Evolutionary conservation across 192 early-diverging fungal genomes (phyloP), one percentile per base, ranked within the genome.

Genomic region (Neocallimastix lanati): DNA sequence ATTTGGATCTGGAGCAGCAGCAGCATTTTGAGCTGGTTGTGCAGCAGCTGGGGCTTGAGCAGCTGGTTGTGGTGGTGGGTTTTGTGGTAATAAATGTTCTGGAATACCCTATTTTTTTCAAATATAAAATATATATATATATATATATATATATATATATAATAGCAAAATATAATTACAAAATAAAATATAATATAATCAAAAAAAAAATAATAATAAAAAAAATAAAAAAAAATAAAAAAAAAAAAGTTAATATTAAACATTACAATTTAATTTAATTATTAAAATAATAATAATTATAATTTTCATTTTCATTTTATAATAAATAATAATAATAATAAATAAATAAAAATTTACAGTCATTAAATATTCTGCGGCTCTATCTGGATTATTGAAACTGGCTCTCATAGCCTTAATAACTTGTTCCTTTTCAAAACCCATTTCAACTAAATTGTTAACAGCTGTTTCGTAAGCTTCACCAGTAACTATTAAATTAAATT

Each of bases 381-480:
- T 89, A 84, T 98, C 96, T 2, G 97, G 95, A 84, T 99, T 99
- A 84, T 97, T 97, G 82, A 93, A 98, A 81, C 94, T 96, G 12
- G 97, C 97, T 76, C 96, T 92, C 93, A 99, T 96, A 14, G 97
- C 97, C 78, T 84, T 83, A 50, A 93, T 88, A 77, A 94, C 93
- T 82, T 97, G 90, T 25, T 93, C 92, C 67, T 93, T 89, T 78
- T 92, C 88, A 84, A 94, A 99, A 27, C 97, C 97, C 96, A 99
- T 96, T 77, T 97, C 96, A 77, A 96, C 88, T 90, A 99, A 92
- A 82, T 93, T 94, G 37, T 87, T 82, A 50, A 97, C 90, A n/a
- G 94, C 93, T 78, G 86, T 86, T 80, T 94, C 92, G 79, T 93
- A 94, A 77, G 90, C 88, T 77, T 87, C 78, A 33, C 97, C 97